phyloP scores from a whole-genome alignment of 2,329 filamentous ascomycete species.

The Zymoseptoria passerinii region DNA sequence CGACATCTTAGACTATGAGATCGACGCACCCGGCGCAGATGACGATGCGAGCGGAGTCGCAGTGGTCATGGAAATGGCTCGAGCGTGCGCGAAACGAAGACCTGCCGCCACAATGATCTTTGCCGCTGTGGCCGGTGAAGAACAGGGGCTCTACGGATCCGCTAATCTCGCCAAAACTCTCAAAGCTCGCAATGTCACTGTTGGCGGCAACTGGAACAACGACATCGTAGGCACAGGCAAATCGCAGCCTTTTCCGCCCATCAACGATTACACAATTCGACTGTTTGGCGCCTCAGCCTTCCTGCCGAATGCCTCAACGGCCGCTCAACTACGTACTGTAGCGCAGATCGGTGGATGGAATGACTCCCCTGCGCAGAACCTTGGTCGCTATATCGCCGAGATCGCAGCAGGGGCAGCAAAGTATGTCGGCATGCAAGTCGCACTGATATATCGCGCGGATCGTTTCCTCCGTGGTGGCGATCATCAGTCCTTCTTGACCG shows the following conservation, averaged over 20 bases:
- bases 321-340: slow-evolving; percentile 30
- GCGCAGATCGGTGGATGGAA: slow-evolving; percentile 45
- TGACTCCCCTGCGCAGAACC: slow-evolving; percentile 47
- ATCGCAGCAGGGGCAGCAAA: slow-evolving; percentile 45
- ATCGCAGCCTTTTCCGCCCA: slow-evolving; percentile 33
- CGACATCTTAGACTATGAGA: slow-evolving; percentile 44
- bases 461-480: slow-evolving; percentile 51
- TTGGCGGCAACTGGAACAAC: slow-evolving; percentile 51
- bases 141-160: slow-evolving; percentile 48
- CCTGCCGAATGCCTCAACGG: slow-evolving; percentile 39
- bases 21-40: slow-evolving; percentile 49
- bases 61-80: slow-evolving; percentile 48
- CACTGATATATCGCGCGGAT: slow-evolving; percentile 49
- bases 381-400: slow-evolving; percentile 49
- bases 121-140: slow-evolving; percentile 50
- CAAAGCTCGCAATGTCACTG: slow-evolving; percentile 44
- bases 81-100: slow-evolving; percentile 41
- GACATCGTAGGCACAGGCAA: slow-evolving; percentile 47
- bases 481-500: slow-evolving; percentile 47
- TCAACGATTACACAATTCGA: slow-evolving; percentile 42
- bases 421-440: slow-evolving; percentile 47
- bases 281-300: slow-evolving; percentile 42
- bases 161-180: slow-evolving; percentile 46
- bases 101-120: slow-evolving; percentile 48
- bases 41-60: slow-evolving; percentile 51